A percentile compares a stretch with the other conserved stretches of the same genome.
Evolutionary conservation across 345 rosid species (phyloP).

Genomic region (Sapria himalayana): DNA sequence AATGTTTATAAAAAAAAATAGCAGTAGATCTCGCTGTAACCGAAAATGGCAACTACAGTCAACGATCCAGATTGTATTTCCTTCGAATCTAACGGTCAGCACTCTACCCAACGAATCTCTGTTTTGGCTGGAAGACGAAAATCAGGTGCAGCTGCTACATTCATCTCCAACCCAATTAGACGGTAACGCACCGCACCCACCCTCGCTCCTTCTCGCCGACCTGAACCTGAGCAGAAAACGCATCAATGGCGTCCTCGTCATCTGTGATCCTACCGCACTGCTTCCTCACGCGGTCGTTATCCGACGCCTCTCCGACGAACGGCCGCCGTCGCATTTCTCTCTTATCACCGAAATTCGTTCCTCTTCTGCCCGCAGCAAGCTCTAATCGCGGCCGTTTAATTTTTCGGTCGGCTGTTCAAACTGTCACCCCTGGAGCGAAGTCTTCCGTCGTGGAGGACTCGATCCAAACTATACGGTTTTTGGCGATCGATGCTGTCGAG

Average conservation of each 20-base stretch:
- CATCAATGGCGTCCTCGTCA: slow-evolving; percentile 35
- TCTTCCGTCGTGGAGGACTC: slow-evolving; percentile 59
- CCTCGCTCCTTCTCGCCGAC: slow-evolving; percentile 7
- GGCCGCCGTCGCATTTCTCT: slow-evolving; percentile 21
- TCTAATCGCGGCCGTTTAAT: slow-evolving; percentile 14
- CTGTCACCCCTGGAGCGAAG: slow-evolving; percentile 28
- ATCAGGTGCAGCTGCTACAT: background rate
- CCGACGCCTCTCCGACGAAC: slow-evolving; percentile 19
- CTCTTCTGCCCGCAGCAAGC: slow-evolving; percentile 10
- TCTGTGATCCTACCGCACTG: slow-evolving; percentile 35
- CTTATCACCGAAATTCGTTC: slow-evolving; percentile 11
- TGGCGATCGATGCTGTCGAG: slow-evolving; percentile 83
- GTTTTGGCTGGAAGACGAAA: slow-evolving; percentile 18
- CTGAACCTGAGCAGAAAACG: background rate
- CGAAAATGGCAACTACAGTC: no score
- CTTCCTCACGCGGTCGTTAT: slow-evolving; percentile 28
- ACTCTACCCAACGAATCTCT: slow-evolving; percentile 10
- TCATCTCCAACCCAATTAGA: background rate
- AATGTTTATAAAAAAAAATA: no score
- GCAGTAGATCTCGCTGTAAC: no score
- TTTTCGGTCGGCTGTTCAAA: slow-evolving; percentile 34
- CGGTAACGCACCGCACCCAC: background rate
- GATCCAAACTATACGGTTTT: slow-evolving; percentile 62
- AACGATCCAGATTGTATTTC: slow-evolving; percentile 12
- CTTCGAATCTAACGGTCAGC: slow-evolving; percentile 23